Base-by-base conservation (phyloP, 2,329 filamentous ascomycete genomes). In the Stagonosporopsis vannaccii region DNA sequence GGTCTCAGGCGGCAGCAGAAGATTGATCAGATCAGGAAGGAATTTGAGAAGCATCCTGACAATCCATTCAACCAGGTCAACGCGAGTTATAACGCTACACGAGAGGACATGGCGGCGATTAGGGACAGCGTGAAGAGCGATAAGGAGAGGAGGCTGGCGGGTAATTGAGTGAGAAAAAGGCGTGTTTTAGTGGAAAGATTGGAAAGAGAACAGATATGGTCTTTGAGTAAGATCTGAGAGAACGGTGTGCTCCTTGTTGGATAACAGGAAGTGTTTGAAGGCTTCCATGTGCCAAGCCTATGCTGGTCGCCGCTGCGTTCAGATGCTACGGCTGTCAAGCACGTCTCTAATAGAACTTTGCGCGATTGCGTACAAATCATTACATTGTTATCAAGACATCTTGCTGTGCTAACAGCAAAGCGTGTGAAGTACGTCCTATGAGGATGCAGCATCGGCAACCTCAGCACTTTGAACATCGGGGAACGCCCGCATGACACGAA, bases 11-110 rank as follows among this genome's bases (percentile, higher is more conserved):
- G 90, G 66, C 86, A 96, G 67, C 93, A 97, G 84, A 89, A 90
- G 77, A 88, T 93, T 69, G 90, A 94, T 61, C 83, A 88, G 71
- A 90, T 96, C 65, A 79, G 85, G 60, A 96, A 96, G 82, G 95
- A 98, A 80, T 99, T 98, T 76, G 90, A 96, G 77, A 96, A 92
- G 82, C 90, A 90, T 70, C 89, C 91, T 1, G 94, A 98, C 68
- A 99, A 99, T 76, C 95, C 95, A 13, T 95, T 96, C 80, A 97
- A 97, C 79, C 91, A 96, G 79, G 87, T 89, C 15, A 86, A 81
- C 47, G 90, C 87, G 2, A 77, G 82, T 3, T 96, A 92, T 78
- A 91, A 99, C 77, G 86, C 91, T 50, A 85, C 84, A 20, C 89
- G 86, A 77, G 91, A 92, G 4, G 94, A 99, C 69, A 69, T 97